These are phyloP conservation scores for Nothophytophthora sp. DNA, from an alignment of 352 stramenopile genomes.

Conservation along the genomic window DNA sequence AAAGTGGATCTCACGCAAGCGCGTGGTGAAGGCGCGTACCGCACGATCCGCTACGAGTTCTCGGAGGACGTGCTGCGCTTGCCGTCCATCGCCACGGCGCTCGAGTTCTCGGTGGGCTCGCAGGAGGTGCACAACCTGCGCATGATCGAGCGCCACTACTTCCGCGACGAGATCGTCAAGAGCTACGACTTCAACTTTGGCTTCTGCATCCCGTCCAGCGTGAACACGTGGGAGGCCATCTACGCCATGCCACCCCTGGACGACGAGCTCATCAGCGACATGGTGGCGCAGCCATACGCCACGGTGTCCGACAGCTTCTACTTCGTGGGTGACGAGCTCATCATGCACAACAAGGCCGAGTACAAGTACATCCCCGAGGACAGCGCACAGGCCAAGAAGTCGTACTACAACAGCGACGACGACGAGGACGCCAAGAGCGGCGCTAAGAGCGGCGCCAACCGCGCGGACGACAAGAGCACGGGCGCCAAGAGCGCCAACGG, in stretches of 20 bases:
- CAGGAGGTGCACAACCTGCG: conserved; percentile 91
- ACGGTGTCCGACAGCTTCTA: conserved; percentile 96
- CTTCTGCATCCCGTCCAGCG: conserved; percentile 95
- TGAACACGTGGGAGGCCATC: conserved; percentile 96
- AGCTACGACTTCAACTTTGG: conserved; percentile 97
- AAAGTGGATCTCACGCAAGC: conserved; percentile 87
- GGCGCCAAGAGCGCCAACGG: conserved; percentile 31
- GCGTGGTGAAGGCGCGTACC: conserved; percentile 88
- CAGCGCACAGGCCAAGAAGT: conserved; percentile 89
- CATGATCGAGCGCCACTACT: conserved; percentile 98
- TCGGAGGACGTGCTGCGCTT: conserved; percentile 92
- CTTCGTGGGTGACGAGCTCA: conserved; percentile 95
- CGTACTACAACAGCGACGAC: conserved; percentile 89
- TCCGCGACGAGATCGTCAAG: conserved; percentile 94
- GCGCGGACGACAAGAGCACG: conserved; percentile 63
- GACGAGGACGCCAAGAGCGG: conserved; percentile 68
- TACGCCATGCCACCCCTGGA: conserved; percentile 94
- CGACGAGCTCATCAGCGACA: conserved; percentile 94
- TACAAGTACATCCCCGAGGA: conserved; percentile 95
- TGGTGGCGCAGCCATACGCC: conserved; percentile 94
- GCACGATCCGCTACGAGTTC: conserved; percentile 96
- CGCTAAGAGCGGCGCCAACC: conserved; percentile 36
- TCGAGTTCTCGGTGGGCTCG: conserved; percentile 93
- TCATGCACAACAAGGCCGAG: conserved; percentile 96
- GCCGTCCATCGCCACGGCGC: conserved; percentile 86